These are phyloP conservation scores for Saitozyma sp. DNA, from an alignment of 768 basidiomycete genomes.

Conservation along the genomic window DNA sequence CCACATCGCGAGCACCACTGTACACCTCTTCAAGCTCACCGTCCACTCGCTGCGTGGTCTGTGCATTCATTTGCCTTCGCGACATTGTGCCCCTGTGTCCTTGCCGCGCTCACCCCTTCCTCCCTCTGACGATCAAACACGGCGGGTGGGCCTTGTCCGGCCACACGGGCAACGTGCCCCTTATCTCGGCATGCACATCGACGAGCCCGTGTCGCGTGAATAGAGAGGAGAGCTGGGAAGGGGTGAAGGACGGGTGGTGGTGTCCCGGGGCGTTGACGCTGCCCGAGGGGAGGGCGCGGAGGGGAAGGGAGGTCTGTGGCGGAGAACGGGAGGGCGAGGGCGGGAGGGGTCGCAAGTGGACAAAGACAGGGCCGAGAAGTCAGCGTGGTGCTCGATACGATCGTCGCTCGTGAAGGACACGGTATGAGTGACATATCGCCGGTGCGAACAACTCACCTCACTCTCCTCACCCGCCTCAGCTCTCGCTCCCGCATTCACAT, in stretches of 20 bases:
- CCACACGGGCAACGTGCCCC: constrained; percentile 34
- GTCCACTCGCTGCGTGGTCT: neutral
- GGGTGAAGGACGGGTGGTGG: constrained; percentile 23
- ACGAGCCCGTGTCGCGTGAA: constrained; percentile 22
- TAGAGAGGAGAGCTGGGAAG: constrained; percentile 10
- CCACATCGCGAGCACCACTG: neutral
- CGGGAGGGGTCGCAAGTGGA: no score
- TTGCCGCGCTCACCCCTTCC: constrained; percentile 4
- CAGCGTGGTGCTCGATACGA: neutral
- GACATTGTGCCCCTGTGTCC: neutral
- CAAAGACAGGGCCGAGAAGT: neutral
- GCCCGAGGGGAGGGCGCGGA: no score
- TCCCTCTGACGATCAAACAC: constrained; percentile 28
- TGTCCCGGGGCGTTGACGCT: constrained; percentile 23
- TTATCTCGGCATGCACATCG: constrained; percentile 29
- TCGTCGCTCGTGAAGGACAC: no score
- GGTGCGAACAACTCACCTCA: constrained; percentile 9
- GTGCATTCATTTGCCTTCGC: neutral
- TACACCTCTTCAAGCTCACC: constrained; percentile 1
- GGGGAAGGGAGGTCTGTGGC: no score
- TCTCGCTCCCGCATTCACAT: neutral
- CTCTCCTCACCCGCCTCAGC: constrained; percentile 1
- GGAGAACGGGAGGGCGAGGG: no score
- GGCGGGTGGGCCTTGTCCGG: constrained; percentile 14
- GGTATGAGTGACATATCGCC: neutral